Percentiles rank a stretch among this genome's conserved stretches.
Conservation (phyloP, 352 stramenopile genomes). For the Phytophthora meadii region DNA sequence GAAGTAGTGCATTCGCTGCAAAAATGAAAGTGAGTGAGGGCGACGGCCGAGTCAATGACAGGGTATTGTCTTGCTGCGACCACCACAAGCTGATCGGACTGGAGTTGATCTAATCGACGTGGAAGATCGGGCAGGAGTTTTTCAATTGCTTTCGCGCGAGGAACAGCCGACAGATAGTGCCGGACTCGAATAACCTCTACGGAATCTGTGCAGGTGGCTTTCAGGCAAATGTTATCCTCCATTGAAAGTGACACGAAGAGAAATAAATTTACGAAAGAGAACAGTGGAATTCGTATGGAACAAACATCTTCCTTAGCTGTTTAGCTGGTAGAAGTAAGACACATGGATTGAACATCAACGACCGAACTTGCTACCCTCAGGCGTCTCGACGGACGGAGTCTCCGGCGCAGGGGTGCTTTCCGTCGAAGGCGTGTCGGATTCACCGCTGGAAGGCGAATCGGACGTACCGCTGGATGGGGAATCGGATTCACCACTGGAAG, state of each 20-base stretch:
- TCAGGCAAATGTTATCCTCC: not conserved
- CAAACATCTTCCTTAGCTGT: conserved; percentile 18
- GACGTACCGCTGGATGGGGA: conserved; percentile 20
- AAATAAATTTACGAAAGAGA: no score
- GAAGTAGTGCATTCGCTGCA: conserved; percentile 7
- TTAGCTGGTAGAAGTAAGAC: conserved; percentile 12
- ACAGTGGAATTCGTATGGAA: not conserved
- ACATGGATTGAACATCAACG: conserved; percentile 9
- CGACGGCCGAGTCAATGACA: not conserved
- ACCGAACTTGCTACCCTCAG: conserved; percentile 6
- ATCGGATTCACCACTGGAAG: conserved; percentile 2
- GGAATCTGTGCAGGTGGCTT: conserved; percentile 5
- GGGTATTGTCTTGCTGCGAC: conserved; percentile 13
- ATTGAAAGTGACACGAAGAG: conserved; percentile 1
- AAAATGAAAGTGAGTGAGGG: conserved; percentile 23
- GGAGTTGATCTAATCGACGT: conserved; percentile 9
- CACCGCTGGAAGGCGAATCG: conserved; percentile 7
- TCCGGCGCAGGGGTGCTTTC: conserved; percentile 11
- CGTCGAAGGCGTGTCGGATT: conserved; percentile 11
- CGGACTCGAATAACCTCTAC: conserved; percentile 17
- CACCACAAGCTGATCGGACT: conserved; percentile 15
- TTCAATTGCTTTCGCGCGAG: conserved; percentile 15
- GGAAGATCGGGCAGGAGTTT: conserved; percentile 18
- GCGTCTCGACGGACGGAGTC: conserved; percentile 23
- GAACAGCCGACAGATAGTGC: conserved; percentile 26